Conservation (phyloP, 768 basidiomycete genomes). For the Sporobolomyces phaffii region DNA sequence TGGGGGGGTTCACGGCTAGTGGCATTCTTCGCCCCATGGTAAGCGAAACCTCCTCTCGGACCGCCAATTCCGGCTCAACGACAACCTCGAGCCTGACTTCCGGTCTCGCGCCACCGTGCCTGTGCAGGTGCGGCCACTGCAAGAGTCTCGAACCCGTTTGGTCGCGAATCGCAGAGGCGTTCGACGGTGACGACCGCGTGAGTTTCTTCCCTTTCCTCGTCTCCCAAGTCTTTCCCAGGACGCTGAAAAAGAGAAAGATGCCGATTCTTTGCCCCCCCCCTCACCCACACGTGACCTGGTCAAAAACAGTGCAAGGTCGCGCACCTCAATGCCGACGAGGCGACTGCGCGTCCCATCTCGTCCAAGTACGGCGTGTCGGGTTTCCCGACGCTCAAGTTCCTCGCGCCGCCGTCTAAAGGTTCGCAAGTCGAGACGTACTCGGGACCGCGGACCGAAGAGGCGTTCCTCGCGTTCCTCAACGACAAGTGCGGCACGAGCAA, state of each 20-base stretch:
- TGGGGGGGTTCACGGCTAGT: too few species aligned
- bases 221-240: not conserved
- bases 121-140: constrained; percentile 95
- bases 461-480: constrained; percentile 73
- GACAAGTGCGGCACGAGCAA: constrained; percentile 80
- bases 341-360: constrained; percentile 66
- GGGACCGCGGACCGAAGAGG: constrained; percentile 64
- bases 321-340: constrained; percentile 82
- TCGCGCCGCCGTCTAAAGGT: constrained; percentile 27
- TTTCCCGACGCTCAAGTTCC: constrained; percentile 80
- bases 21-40: constrained; percentile 53
- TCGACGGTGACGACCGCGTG: constrained; percentile 66
- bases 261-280: too few species aligned
- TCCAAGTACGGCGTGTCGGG: constrained; percentile 64
- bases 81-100: too few species aligned
- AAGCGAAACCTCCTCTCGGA: too few species aligned
- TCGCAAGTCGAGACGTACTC: constrained; percentile 58
- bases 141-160: constrained; percentile 53
- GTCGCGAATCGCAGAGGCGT: constrained; percentile 53
- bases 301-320: constrained; percentile 88
- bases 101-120: too few species aligned
- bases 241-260: too few species aligned
- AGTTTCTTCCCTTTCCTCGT: not conserved
- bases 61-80: too few species aligned
- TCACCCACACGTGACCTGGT: too few species aligned